Conservation (phyloP, 2,329 filamentous ascomycete genomes). For the Clarireedia paspali region DNA sequence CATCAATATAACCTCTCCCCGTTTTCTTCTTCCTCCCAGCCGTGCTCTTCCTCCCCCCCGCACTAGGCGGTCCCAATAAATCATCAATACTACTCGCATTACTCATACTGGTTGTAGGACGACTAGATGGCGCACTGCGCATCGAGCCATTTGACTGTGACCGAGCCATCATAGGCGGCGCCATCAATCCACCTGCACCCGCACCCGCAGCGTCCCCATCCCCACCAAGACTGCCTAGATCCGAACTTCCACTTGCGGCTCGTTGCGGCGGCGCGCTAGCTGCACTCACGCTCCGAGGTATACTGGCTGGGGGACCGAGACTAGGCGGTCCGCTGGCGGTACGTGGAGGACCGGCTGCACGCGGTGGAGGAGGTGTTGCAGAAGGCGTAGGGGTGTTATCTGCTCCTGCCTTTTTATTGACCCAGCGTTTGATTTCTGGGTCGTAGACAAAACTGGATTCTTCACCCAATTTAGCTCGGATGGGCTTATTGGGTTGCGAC, state of each 20-base stretch:
- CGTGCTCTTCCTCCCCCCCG: slow-evolving; percentile 54
- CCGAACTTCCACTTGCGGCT: background rate
- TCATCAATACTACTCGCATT: slow-evolving; percentile 95
- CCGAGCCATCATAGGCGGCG: background rate
- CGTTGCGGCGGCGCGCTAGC: background rate
- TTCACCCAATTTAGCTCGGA: slow-evolving; percentile 89
- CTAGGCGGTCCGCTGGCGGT: slow-evolving; percentile 1
- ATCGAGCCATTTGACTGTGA: too few species aligned
- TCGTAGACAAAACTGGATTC: slow-evolving; percentile 91
- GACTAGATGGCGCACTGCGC: slow-evolving; percentile 45
- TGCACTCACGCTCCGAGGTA: background rate
- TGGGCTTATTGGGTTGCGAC: slow-evolving; percentile 53
- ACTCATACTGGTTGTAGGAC: slow-evolving; percentile 76
- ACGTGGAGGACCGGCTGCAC: slow-evolving; percentile 36
- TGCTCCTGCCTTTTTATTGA: slow-evolving; percentile 81
- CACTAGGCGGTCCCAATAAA: slow-evolving; percentile 65
- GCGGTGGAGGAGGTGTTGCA: slow-evolving; percentile 74
- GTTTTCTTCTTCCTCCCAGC: slow-evolving; percentile 72
- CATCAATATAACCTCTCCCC: slow-evolving; percentile 85
- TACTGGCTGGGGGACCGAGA: background rate
- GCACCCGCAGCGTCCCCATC: slow-evolving; percentile 2
- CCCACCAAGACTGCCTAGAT: slow-evolving; percentile 11
- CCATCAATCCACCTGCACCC: background rate
- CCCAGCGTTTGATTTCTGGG: slow-evolving; percentile 92
- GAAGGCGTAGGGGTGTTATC: slow-evolving; percentile 51